These are phyloP conservation scores for Backusella morwellensis DNA, from an alignment of 192 early-diverging fungal species.

Conservation along the genomic window DNA sequence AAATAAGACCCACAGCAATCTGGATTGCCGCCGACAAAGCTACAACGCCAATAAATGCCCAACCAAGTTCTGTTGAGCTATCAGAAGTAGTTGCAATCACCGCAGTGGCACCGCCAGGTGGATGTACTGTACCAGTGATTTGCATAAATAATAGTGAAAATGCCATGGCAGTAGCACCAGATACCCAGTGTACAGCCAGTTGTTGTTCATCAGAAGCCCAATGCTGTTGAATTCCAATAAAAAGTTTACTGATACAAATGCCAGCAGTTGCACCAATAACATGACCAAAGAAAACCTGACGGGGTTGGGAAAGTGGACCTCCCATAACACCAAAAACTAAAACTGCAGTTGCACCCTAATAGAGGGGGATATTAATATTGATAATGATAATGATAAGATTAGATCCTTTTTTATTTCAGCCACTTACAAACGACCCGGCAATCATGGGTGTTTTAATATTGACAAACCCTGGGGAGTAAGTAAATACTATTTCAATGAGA, in stretches of 20 bases:
- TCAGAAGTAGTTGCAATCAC: conserved; percentile 45
- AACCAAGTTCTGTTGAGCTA: conserved; percentile 42
- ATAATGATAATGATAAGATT: not conserved
- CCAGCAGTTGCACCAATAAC: conserved; percentile 43
- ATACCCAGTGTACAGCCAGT: conserved; percentile 44
- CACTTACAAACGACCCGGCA: conserved; percentile 36
- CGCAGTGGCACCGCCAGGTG: conserved; percentile 53
- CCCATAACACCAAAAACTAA: conserved; percentile 62
- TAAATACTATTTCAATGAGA: conserved; percentile 22
- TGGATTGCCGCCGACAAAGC: conserved; percentile 42
- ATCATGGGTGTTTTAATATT: conserved; percentile 20
- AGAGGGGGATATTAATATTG: conserved; percentile 7
- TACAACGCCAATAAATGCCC: conserved; percentile 47
- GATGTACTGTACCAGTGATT: conserved; percentile 50
- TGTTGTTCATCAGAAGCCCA: conserved; percentile 31
- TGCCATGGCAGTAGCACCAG: conserved; percentile 48
- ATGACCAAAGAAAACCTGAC: conserved; percentile 46
- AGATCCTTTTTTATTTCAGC: not conserved
- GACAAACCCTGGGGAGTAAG: conserved; percentile 13
- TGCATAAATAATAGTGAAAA: conserved; percentile 50
- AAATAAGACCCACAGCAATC: conserved; percentile 40
- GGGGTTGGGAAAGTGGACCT: conserved; percentile 58
- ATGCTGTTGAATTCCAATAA: conserved; percentile 26
- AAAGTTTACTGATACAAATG: conserved; percentile 41
- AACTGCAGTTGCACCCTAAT: conserved; percentile 59